Conservation (phyloP, 202 grass and related monocot genomes). For the Cymbopogon flexuosus region DNA sequence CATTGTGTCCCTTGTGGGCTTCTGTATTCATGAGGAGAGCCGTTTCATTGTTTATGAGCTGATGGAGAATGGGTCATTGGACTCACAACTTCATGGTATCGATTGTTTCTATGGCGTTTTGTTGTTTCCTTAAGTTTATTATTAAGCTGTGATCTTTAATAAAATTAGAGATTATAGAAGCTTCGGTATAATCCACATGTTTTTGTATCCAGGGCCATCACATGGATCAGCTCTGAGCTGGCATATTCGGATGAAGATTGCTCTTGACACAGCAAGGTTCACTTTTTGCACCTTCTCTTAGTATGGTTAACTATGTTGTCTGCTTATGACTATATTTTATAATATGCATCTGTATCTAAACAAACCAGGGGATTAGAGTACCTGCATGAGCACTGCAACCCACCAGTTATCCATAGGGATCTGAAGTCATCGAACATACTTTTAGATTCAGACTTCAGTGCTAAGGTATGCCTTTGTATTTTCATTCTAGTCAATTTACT, state of each 20-base stretch:
- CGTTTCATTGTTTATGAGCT: constrained; percentile 82
- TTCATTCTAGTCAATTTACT: constrained; percentile 26
- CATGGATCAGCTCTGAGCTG: constrained; percentile 82
- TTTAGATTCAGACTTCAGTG: constrained; percentile 81
- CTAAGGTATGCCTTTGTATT: constrained; percentile 57
- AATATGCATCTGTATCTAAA: constrained; percentile 30
- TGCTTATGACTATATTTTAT: constrained; percentile 21
- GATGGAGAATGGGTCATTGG: constrained; percentile 81
- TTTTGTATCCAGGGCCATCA: constrained; percentile 57
- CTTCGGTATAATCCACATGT: background rate
- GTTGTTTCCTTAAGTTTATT: background rate
- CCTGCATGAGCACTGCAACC: constrained; percentile 81
- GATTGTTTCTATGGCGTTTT: background rate
- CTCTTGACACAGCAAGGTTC: constrained; percentile 90
- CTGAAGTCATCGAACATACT: constrained; percentile 95
- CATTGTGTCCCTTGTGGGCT: constrained; percentile 78
- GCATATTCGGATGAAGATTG: constrained; percentile 95
- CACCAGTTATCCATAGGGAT: constrained; percentile 91
- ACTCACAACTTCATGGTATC: constrained; percentile 81
- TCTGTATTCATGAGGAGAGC: constrained; percentile 64
- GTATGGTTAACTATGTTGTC: constrained; percentile 9
- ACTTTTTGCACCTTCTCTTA: constrained; percentile 22
- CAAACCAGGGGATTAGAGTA: constrained; percentile 77
- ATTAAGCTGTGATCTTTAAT: background rate
- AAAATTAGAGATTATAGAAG: background rate